phyloP scores from a whole-genome alignment of 31 red algal species.

The Asparagopsis taxiformis region DNA sequence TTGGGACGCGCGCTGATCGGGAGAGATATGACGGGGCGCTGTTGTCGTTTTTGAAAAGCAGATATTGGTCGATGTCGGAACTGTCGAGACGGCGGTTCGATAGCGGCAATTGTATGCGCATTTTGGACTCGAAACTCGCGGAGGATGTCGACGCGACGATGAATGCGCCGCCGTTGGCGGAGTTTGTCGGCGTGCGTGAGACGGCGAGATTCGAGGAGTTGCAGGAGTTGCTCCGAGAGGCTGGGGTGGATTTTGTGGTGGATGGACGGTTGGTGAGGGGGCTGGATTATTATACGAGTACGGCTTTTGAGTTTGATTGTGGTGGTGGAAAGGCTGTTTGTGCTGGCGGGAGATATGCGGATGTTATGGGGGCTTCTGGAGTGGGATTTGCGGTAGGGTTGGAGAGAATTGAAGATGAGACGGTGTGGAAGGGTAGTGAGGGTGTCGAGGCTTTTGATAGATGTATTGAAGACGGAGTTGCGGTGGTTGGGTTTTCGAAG shows the following conservation, averaged over 20 bases:
- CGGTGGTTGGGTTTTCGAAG: conserved; percentile 23
- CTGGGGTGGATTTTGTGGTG: conserved; percentile 27
- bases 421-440: conserved; percentile 6
- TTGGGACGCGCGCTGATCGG: conserved; percentile 32
- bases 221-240: conserved; percentile 19
- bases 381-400: conserved; percentile 69
- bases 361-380: conserved; percentile 52
- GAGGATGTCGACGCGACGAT: conserved; percentile 38
- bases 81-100: conserved; percentile 44
- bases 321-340: conserved; percentile 50
- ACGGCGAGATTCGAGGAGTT: conserved; percentile 42
- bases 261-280: conserved; percentile 52
- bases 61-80: conserved; percentile 27
- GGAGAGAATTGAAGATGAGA: conserved; percentile 45
- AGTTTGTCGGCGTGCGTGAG: conserved; percentile 36
- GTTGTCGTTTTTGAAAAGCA: conserved; percentile 18
- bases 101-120: conserved; percentile 51
- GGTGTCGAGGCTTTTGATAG: conserved; percentile 22
- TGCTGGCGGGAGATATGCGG: conserved; percentile 54
- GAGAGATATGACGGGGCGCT: conserved; percentile 36
- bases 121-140: conserved; percentile 52
- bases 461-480: conserved; percentile 18
- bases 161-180: conserved; percentile 27
- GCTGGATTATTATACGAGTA: conserved; percentile 70
- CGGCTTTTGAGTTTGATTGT: conserved; percentile 69